A percentile compares a stretch with the other conserved stretches of the same genome.
Conservation (phyloP, 1,139 yeast genomes). For the Kurtzmaniella quercitrusa region DNA sequence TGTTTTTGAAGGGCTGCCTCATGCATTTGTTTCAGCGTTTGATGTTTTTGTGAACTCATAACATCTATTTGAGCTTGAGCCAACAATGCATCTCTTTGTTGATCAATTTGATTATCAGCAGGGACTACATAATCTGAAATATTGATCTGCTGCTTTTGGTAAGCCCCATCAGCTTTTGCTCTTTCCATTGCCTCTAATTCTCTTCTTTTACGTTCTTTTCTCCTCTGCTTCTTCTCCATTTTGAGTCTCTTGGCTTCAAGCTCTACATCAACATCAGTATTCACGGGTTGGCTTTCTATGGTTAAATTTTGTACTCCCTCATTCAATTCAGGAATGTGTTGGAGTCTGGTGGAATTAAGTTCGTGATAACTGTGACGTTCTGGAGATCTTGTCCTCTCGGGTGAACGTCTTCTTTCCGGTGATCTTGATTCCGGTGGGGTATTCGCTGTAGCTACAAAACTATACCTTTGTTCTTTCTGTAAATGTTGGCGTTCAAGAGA, state of each 20-base stretch:
- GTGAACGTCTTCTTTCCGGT: not conserved
- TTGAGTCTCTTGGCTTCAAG: not conserved
- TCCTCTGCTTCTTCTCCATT: not conserved
- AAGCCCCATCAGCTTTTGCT: not conserved
- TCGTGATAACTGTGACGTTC: not conserved
- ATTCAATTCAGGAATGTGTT: not conserved
- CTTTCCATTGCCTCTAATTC: not conserved
- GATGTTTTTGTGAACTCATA: not conserved
- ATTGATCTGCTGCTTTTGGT: not conserved
- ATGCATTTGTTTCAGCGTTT: not conserved
- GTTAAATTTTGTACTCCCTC: not conserved
- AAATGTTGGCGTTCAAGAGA: not conserved
- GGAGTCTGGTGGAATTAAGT: not conserved
- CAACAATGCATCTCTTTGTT: not conserved
- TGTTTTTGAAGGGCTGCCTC: not conserved
- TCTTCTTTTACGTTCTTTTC: not conserved
- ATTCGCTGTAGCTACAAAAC: not conserved
- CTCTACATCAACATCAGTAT: not conserved
- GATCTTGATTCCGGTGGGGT: not conserved
- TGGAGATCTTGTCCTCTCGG: not conserved
- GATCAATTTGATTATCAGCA: not conserved
- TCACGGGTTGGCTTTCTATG: slow-evolving; percentile 1
- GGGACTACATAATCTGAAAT: not conserved
- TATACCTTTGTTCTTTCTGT: not conserved
- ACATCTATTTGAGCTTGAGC: not conserved